phyloP scores from a whole-genome alignment of 371 early-diverging fungal genomes.

The Mucor piriformis region DNA sequence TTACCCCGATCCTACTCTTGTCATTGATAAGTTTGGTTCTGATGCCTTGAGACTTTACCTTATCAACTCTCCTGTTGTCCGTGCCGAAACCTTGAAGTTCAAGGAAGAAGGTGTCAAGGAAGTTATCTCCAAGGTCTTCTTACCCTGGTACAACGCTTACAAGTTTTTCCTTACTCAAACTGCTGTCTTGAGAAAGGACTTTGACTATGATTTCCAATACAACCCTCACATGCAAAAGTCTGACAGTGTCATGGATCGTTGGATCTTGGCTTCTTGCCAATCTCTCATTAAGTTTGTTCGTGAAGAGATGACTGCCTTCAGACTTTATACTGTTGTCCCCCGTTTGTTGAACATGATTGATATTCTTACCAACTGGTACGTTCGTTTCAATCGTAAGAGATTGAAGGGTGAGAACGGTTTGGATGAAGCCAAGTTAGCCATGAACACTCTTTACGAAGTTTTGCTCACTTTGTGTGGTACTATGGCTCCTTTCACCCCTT shows the following conservation, averaged over 20 bases:
- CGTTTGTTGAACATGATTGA: slow-evolving; percentile 93
- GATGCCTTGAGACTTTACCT: slow-evolving; percentile 98
- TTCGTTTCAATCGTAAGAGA: slow-evolving; percentile 98
- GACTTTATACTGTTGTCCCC: slow-evolving; percentile 96
- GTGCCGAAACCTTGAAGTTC: slow-evolving; percentile 97
- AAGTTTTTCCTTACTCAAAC: slow-evolving; percentile 96
- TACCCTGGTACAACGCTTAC: slow-evolving; percentile 99
- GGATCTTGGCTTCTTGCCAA: slow-evolving; percentile 97
- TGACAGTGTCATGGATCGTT: slow-evolving; percentile 95
- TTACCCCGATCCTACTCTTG: slow-evolving; percentile 95
- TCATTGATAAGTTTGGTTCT: slow-evolving; percentile 96
- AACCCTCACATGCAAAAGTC: slow-evolving; percentile 70
- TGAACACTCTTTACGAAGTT: slow-evolving; percentile 95
- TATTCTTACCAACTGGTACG: slow-evolving; percentile 99
- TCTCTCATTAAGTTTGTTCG: slow-evolving; percentile 88
- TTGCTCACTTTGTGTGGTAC: slow-evolving; percentile 89
- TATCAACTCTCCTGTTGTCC: slow-evolving; percentile 99
- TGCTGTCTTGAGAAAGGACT: slow-evolving; percentile 87
- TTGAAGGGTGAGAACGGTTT: slow-evolving; percentile 93
- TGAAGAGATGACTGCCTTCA: slow-evolving; percentile 94
- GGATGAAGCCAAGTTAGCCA: slow-evolving; percentile 82
- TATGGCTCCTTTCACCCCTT: slow-evolving; percentile 99
- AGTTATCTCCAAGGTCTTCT: slow-evolving; percentile 92
- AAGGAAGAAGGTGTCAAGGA: slow-evolving; percentile 99
- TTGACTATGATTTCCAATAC: slow-evolving; percentile 78